Percentiles rank a stretch among this genome's conserved stretches.
These are phyloP conservation scores for Leucocoprinus leucothites DNA, from an alignment of 768 basidiomycete genomes.

Conservation along the genomic window DNA sequence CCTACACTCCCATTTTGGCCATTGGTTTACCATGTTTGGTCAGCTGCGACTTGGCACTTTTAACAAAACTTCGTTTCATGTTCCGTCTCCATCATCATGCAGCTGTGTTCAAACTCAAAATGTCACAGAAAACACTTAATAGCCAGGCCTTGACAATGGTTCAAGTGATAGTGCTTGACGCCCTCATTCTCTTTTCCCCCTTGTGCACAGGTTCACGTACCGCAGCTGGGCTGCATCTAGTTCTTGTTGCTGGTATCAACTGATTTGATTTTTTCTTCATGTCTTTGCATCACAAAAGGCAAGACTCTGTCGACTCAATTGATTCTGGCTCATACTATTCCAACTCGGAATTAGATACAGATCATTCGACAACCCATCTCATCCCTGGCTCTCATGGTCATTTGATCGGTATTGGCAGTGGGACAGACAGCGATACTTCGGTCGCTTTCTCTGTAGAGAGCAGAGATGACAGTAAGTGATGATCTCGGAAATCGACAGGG, in stretches of 20 bases:
- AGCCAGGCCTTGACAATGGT: no score
- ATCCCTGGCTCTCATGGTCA: background rate
- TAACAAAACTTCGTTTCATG: no score
- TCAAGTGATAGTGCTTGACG: no score
- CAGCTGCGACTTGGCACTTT: background rate
- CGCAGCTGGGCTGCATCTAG: background rate
- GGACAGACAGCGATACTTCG: background rate
- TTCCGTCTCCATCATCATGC: no score
- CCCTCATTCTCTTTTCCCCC: background rate
- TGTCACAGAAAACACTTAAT: no score
- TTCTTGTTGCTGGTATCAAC: conserved; percentile 6
- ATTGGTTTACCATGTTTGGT: conserved; percentile 1
- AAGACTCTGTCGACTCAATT: background rate
- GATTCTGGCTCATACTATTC: background rate
- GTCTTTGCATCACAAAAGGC: conserved; percentile 1
- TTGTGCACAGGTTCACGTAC: conserved; percentile 4
- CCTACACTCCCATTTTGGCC: conserved; percentile 5
- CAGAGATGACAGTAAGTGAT: background rate
- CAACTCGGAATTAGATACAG: background rate
- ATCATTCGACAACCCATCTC: background rate
- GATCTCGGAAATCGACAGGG: background rate
- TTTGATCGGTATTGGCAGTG: background rate
- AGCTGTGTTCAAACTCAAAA: no score
- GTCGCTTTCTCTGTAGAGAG: conserved; percentile 1
- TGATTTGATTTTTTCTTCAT: no score